phyloP scores from a whole-genome alignment of 2,329 filamentous ascomycete genomes.

The Microcera coccophila region DNA sequence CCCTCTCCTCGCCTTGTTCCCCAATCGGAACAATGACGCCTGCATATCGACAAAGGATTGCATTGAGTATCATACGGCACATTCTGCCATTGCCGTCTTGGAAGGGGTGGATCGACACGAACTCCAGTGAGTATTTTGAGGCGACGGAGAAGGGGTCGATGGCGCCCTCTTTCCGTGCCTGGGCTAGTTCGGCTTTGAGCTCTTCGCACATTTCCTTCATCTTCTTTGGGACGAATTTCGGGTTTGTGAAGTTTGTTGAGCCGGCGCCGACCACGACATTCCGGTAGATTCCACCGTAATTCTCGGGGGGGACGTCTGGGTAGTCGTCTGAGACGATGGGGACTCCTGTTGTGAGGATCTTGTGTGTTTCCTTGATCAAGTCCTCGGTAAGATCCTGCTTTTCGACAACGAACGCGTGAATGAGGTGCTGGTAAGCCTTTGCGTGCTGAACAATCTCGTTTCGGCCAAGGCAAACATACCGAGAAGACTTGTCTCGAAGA shows the following conservation, averaged over 20 bases:
- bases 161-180: neutral
- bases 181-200: slow-evolving; percentile 15
- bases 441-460: slow-evolving; percentile 23
- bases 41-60: slow-evolving; percentile 30
- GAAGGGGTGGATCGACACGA: slow-evolving; percentile 39
- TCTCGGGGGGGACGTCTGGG: slow-evolving; percentile 1
- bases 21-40: slow-evolving; percentile 22
- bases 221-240: slow-evolving; percentile 20
- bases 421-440: slow-evolving; percentile 17
- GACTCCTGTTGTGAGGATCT: slow-evolving; percentile 11
- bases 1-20: slow-evolving; percentile 14
- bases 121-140: slow-evolving; percentile 25
- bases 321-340: slow-evolving; percentile 5
- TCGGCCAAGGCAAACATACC: slow-evolving; percentile 9
- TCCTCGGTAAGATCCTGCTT: slow-evolving; percentile 12
- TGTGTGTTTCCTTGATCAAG: slow-evolving; percentile 18
- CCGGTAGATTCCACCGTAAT: slow-evolving; percentile 27
- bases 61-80: slow-evolving; percentile 37
- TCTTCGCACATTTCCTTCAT: slow-evolving; percentile 27
- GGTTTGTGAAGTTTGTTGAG: slow-evolving; percentile 25
- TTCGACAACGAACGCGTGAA: slow-evolving; percentile 8
- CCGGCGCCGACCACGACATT: slow-evolving; percentile 22
- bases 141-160: slow-evolving; percentile 31
- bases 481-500: neutral
- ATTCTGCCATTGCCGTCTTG: slow-evolving; percentile 37